Evolutionary conservation across 352 stramenopile genomes (phyloP), one percentile per base, ranked within the genome.

Genomic region (Globisporangium lucens): DNA sequence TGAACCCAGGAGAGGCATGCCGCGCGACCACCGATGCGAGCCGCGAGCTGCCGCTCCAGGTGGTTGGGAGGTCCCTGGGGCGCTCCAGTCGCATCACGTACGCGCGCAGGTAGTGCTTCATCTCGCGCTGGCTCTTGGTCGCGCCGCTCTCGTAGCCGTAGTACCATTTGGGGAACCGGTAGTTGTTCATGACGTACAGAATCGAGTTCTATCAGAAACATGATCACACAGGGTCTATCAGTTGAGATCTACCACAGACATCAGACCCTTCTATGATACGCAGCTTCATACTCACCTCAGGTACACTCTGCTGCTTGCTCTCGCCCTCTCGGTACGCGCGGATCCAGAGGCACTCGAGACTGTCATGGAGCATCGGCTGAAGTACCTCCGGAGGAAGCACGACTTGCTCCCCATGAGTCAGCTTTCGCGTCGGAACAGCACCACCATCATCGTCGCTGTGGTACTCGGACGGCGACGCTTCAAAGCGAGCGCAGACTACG

Each of bases 111-210:
- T 77, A 69, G 52, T 87, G 79, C 10, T 71, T 75, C 76, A 84
- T 82, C 47, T 80, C 73, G 51, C 76, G 79, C 58, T 85, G 73
- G 20, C 56, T 78, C 53, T 77, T 71, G 8, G 75, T 87, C 27
- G 77, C 63, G 52, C 75, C 80, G 38, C 76, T 84, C 57, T 83
- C 71, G 65, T 84, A 87, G 52, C 68, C 77, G 67, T 87, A 87
- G 47, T 78, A 72, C 79, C 79, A 87, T 47, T 77, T 80, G 22
- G 77, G 76, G 53, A 79, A 84, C 22, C 71, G 75, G 33, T 82
- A 71, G 35, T 87, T 83, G 71, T 87, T 87, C 30, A 87, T 66
- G 47, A 83, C 72, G 57, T 68, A 87, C 38, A 83, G 22, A 1
- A 76, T 35, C 9, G 67, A 63, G 33, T 82, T 83, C 75, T 87